Percentiles rank a stretch among this genome's conserved stretches.
phyloP scores from a whole-genome alignment of 2,329 filamentous ascomycete species.

The Monosporascus ibericus region DNA sequence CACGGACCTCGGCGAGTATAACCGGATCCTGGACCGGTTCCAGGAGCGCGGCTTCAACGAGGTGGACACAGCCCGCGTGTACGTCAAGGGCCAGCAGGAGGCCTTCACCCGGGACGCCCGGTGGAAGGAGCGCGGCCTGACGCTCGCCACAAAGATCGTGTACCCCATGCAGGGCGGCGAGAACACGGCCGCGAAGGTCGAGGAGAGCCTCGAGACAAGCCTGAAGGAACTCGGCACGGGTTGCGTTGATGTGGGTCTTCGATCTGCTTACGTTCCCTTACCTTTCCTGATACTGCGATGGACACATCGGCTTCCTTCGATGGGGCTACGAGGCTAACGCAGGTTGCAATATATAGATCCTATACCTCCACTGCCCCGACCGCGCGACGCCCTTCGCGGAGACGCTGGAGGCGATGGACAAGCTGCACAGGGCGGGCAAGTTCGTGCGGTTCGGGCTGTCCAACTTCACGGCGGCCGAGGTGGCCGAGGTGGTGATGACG shows the following conservation, averaged over 20 bases:
- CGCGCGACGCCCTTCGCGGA: slow-evolving; percentile 69
- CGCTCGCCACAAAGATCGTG: slow-evolving; percentile 67
- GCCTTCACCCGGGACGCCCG: slow-evolving; percentile 67
- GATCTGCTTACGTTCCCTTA: background rate
- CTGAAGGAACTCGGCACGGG: slow-evolving; percentile 68
- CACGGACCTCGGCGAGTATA: slow-evolving; percentile 61
- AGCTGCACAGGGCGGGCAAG: slow-evolving; percentile 79
- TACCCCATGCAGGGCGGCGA: slow-evolving; percentile 57
- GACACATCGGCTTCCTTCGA: background rate
- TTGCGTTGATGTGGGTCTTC: slow-evolving; percentile 55
- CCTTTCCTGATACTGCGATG: background rate
- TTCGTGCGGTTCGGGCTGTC: slow-evolving; percentile 75
- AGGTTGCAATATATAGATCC: slow-evolving; percentile 39
- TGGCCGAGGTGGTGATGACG: slow-evolving; percentile 75
- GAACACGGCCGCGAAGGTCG: slow-evolving; percentile 59
- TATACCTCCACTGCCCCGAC: slow-evolving; percentile 69
- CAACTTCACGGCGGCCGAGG: slow-evolving; percentile 83
- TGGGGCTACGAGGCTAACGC: background rate
- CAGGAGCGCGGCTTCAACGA: slow-evolving; percentile 78
- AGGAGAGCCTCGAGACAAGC: slow-evolving; percentile 59
- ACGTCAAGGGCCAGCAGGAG: slow-evolving; percentile 69
- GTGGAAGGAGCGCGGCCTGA: slow-evolving; percentile 75
- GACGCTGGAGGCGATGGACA: slow-evolving; percentile 70
- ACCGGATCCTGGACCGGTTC: slow-evolving; percentile 66
- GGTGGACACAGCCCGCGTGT: slow-evolving; percentile 75